Conservation (phyloP, 768 basidiomycete genomes). For the Nevesoporus exiguus region DNA sequence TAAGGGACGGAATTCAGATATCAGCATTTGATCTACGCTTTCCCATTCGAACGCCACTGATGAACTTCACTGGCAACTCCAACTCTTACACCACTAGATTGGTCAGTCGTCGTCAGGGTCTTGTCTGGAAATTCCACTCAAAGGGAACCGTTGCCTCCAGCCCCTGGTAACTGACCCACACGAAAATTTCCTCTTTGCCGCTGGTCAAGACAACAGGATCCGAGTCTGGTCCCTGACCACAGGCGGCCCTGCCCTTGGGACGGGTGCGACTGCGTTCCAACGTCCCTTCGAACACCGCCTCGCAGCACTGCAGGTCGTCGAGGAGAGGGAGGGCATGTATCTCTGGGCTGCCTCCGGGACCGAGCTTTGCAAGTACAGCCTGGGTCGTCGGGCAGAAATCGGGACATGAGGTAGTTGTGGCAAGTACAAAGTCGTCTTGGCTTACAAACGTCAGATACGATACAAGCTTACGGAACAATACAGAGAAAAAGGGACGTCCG, state of each 20-base stretch:
- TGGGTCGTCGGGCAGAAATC: conserved; percentile 39
- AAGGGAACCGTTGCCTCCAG: conserved; percentile 34
- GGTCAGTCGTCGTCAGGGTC: conserved; percentile 36
- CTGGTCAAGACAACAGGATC: conserved; percentile 61
- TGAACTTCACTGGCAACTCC: conserved; percentile 52
- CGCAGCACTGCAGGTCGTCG: conserved; percentile 47
- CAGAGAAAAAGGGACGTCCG: background rate
- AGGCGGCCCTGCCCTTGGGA: conserved; percentile 35
- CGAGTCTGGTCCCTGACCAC: conserved; percentile 66
- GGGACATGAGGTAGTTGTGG: background rate
- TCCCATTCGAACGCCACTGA: conserved; percentile 41
- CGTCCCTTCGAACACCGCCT: conserved; percentile 37
- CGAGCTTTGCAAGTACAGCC: conserved; percentile 44
- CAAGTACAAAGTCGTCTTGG: conserved; percentile 1
- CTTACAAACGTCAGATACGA: conserved; percentile 2
- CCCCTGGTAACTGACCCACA: conserved; percentile 57
- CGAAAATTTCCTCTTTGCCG: conserved; percentile 61
- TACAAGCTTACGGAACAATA: conserved; percentile 14
- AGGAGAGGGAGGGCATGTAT: conserved; percentile 37
- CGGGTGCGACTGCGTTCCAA: conserved; percentile 27
- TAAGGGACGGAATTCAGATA: conserved; percentile 40
- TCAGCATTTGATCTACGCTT: conserved; percentile 63
- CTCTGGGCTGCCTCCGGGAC: conserved; percentile 54
- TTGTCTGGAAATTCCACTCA: background rate
- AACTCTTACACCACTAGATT: conserved; percentile 50